Evolutionary conservation across 371 early-diverging fungal genomes (phyloP), one percentile per base, ranked within the genome.

Genomic region (Umbelopsis sp.): DNA sequence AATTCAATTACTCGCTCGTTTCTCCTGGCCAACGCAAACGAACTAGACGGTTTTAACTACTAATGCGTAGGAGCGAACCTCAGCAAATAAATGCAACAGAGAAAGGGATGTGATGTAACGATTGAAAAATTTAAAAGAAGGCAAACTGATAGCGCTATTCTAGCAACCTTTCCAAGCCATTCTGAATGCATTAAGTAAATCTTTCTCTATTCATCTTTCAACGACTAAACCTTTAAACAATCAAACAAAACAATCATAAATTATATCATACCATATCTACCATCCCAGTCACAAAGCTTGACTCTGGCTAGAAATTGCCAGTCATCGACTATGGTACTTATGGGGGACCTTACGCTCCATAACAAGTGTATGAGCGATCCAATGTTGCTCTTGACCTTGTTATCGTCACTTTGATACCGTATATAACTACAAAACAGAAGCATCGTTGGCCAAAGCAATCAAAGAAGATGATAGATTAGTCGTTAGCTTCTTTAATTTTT

Each of bases 401-500:
- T 80, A 80, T 63, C 76, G 70, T 37, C 79, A 79, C 45, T 72
- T 83, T 67, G 83, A 83, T 44, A 80, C 83, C 11, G 83, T 81
- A 20, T 83, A 76, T 45, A 64, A 45, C 20, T 44, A 46, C 12
- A 64, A 64, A 22, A 80, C 79, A 76, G 96, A 97, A 79, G 79
- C 83, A 41, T 91, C 91, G 44, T 83, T 95, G 52, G 96, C 96
- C 44, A 80, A 86, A 63, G 91, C 85, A 3, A 80, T 94, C 41
- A 72, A 71, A 14, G 76, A 83, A 50, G 74, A 80, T 57, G 57
- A 57, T 57, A 57, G 57, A 57, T 35, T 57, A 57, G 57, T 38
- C 57, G 29, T 57, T 37, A 32, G 37, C 35, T 57, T 57, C 35
- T 29, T 51, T 8, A 25, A 25, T 25, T 12, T 24, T 51, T 51